Conservation (phyloP, 2,329 filamentous ascomycete genomes). For the Curvularia sp. region DNA sequence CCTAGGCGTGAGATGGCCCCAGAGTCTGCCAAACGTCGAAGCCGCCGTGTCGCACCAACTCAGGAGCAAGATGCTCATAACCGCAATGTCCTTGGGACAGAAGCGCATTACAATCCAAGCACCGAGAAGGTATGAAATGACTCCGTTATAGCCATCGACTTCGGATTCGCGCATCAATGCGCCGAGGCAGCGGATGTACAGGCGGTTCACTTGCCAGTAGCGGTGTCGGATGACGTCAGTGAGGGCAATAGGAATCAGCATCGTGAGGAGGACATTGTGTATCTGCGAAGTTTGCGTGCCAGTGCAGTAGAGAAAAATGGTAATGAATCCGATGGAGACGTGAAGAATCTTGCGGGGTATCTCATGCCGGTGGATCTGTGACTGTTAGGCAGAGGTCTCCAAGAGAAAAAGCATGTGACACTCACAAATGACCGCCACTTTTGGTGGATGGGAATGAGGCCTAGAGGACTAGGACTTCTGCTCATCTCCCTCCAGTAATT, state of each 20-base stretch:
- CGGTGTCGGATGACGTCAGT: constrained; percentile 84
- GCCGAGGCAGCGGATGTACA: constrained; percentile 85
- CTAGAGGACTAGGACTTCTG: constrained; percentile 88
- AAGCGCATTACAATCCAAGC: constrained; percentile 85
- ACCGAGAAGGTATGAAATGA: constrained; percentile 94
- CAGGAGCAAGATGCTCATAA: constrained; percentile 86
- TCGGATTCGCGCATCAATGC: constrained; percentile 97
- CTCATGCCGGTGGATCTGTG: constrained; percentile 81
- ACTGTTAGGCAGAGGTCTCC: constrained; percentile 22
- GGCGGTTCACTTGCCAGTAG: constrained; percentile 78
- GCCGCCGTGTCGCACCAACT: constrained; percentile 99
- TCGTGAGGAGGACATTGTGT: constrained; percentile 80
- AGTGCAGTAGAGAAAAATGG: constrained; percentile 81
- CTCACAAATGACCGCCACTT: constrained; percentile 86
- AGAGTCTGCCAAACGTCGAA: constrained; percentile 89
- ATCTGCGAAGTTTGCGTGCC: constrained; percentile 80
- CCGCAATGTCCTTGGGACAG: constrained; percentile 91
- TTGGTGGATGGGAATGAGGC: constrained; percentile 92
- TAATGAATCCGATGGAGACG: constrained; percentile 95
- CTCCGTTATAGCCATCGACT: constrained; percentile 91
- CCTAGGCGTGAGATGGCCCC: constrained; percentile 85
- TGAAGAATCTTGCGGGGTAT: constrained; percentile 93
- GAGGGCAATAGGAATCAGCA: constrained; percentile 82
- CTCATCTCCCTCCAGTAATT: constrained; percentile 89
- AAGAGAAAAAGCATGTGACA: constrained; percentile 20